These are phyloP conservation scores for Chlorella sp. DNA, from an alignment of 139 green algal genomes.

Conservation along the genomic window DNA sequence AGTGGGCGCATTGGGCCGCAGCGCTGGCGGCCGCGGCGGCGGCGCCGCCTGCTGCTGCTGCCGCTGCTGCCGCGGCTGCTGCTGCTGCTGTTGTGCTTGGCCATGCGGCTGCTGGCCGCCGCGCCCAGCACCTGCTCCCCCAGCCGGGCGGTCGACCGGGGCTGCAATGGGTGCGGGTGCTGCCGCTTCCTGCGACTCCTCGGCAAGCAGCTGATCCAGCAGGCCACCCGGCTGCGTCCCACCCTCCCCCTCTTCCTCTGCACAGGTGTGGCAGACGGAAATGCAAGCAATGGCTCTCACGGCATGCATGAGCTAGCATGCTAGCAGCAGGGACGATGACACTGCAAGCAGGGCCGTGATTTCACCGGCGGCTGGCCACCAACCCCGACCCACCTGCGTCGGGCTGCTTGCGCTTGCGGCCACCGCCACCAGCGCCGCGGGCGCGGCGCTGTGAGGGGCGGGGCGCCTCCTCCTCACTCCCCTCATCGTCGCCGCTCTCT, in stretches of 20 bases:
- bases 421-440: neutral
- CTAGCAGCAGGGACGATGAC: too few relatives aligned
- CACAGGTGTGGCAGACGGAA: neutral
- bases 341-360: too few relatives aligned
- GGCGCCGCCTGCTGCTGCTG: neutral
- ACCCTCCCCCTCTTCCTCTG: neutral
- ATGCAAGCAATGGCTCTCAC: too few relatives aligned
- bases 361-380: too few relatives aligned
- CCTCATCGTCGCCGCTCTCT: neutral
- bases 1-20: neutral
- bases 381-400: neutral
- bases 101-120: neutral
- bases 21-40: neutral
- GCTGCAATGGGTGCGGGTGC: neutral
- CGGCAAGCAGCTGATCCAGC: slow-evolving; percentile 6
- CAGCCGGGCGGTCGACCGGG: neutral
- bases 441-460: too few relatives aligned
- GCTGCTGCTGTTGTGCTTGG: neutral
- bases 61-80: neutral
- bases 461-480: slow-evolving; percentile 2
- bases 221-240: neutral
- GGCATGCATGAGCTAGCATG: too few relatives aligned
- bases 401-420: neutral
- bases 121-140: neutral
- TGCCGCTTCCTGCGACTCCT: neutral